A percentile compares a stretch with the other conserved stretches of the same genome.
Evolutionary conservation across 2,329 filamentous ascomycete genomes (phyloP).

Genomic region (Pestalotiopsis sp.): DNA sequence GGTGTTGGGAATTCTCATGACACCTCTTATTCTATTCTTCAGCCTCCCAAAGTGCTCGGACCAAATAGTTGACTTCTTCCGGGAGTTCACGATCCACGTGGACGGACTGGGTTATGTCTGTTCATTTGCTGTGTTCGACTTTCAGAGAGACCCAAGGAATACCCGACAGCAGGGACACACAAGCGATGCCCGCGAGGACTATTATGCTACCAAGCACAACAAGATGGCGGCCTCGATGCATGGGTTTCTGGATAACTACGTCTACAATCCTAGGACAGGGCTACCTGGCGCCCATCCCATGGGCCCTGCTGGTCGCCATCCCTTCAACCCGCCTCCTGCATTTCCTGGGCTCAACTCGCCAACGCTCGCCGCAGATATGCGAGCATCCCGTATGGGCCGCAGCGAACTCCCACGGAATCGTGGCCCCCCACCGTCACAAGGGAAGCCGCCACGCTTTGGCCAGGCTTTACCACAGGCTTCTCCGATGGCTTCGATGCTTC

Average conservation of each 20-base stretch:
- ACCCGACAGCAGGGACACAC: constrained; percentile 38
- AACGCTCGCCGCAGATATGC: constrained; percentile 57
- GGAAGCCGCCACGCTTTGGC: constrained; percentile 46
- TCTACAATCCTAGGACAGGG: constrained; percentile 70
- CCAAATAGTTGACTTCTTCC: constrained; percentile 94
- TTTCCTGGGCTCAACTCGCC: constrained; percentile 73
- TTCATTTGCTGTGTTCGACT: constrained; percentile 96
- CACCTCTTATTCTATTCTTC: constrained; percentile 84
- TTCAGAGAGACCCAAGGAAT: constrained; percentile 74
- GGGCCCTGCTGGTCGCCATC: constrained; percentile 51
- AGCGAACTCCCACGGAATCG: constrained; percentile 47
- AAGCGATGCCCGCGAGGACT: constrained; percentile 81
- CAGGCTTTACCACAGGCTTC: constrained; percentile 53
- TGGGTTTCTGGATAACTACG: constrained; percentile 92
- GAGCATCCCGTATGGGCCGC: constrained; percentile 49
- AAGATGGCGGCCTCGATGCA: constrained; percentile 99
- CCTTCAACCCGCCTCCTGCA: constrained; percentile 74
- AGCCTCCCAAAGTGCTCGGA: constrained; percentile 88
- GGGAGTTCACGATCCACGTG: constrained; percentile 95
- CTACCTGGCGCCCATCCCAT: constrained; percentile 60
- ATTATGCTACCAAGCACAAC: constrained; percentile 91
- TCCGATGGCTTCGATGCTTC: constrained; percentile 71
- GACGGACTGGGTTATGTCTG: constrained; percentile 96
- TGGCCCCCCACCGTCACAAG: constrained; percentile 33
- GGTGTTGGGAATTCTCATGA: constrained; percentile 87